These are phyloP conservation scores for Dichotomopilus funicola DNA, from an alignment of 2,329 filamentous ascomycete species.

Conservation along the genomic window DNA sequence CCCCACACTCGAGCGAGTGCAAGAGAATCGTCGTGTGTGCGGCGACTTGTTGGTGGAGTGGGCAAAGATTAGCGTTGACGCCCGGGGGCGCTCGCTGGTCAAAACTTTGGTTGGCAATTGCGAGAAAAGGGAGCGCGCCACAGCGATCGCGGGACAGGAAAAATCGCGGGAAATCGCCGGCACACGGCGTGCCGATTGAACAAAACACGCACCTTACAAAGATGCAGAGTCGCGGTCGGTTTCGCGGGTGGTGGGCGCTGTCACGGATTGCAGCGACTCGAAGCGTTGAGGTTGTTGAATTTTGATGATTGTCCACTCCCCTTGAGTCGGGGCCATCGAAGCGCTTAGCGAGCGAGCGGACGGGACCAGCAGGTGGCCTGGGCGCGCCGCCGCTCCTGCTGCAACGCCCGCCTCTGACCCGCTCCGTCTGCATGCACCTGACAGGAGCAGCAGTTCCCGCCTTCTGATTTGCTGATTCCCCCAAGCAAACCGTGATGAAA, in stretches of 20 bases:
- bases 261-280: constrained; percentile 16
- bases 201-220: constrained; percentile 12
- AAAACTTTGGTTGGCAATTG: constrained; percentile 10
- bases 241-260: constrained; percentile 15
- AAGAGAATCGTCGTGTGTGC: constrained; percentile 6
- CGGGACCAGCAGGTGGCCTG: constrained; percentile 16
- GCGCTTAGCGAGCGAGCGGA: constrained; percentile 20
- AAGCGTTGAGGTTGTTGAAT: constrained; percentile 23
- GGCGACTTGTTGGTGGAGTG: constrained; percentile 14
- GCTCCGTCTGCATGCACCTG: neutral
- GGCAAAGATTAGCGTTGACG: constrained; percentile 18
- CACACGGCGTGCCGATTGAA: neutral
- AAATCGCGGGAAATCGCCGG: neutral
- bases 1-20: constrained; percentile 8
- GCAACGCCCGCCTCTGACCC: neutral
- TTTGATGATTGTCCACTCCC: constrained; percentile 21
- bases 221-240: constrained; percentile 12
- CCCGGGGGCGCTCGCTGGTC: constrained; percentile 8
- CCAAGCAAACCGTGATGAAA: neutral
- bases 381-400: constrained; percentile 13
- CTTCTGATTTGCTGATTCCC: constrained; percentile 11
- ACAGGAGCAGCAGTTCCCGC: neutral
- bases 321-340: constrained; percentile 15
- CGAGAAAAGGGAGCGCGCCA: constrained; percentile 4
- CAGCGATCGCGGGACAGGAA: neutral